A percentile compares a stretch with the other conserved stretches of the same genome.
These are phyloP conservation scores for Calonectria hawksworthii DNA, from an alignment of 2,329 filamentous ascomycete species.

Conservation along the genomic window DNA sequence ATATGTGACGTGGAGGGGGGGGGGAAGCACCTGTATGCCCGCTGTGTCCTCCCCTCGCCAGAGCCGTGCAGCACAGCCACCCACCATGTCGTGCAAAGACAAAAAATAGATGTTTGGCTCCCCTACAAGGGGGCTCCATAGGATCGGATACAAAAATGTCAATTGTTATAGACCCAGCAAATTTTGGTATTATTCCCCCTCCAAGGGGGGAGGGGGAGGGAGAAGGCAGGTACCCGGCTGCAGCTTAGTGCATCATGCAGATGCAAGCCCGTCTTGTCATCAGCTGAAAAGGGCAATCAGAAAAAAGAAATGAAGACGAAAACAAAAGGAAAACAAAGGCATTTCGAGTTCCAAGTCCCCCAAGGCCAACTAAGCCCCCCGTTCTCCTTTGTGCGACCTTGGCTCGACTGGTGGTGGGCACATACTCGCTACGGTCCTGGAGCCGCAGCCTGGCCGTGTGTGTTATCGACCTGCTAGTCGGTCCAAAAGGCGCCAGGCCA, in stretches of 20 bases:
- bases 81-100: neutral
- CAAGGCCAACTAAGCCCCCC: neutral
- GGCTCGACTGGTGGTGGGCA: neutral
- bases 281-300: neutral
- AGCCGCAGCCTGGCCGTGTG: constrained; percentile 6
- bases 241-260: constrained; percentile 12
- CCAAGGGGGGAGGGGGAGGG: neutral
- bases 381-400: neutral
- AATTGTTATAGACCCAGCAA: neutral
- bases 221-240: constrained; percentile 11
- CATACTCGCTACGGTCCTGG: neutral
- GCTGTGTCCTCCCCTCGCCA: neutral
- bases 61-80: neutral
- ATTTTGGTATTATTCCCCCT: neutral
- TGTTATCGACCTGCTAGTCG: neutral
- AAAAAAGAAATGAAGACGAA: neutral
- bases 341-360: neutral
- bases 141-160: neutral
- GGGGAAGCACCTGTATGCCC: neutral
- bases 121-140: neutral
- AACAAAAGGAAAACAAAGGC: neutral
- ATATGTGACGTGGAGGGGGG: constrained; percentile 16
- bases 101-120: neutral
- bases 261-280: constrained; percentile 5
- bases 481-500: constrained; percentile 4